These are phyloP conservation scores for Neurospora tetraspora DNA, from an alignment of 495 filamentous ascomycete species.

Conservation along the genomic window DNA sequence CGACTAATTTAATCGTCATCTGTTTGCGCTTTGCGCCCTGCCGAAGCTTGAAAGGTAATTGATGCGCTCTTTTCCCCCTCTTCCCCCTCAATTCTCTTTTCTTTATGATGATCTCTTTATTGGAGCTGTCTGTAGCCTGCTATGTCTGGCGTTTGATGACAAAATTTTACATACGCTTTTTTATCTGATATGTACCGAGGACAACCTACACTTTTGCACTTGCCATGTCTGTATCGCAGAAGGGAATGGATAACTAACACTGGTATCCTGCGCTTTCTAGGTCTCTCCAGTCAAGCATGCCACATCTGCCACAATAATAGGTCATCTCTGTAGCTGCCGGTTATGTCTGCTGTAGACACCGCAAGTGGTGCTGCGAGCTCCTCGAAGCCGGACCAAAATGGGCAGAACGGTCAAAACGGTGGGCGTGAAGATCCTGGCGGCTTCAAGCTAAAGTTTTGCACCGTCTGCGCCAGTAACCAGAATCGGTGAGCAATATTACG, in stretches of 20 bases:
- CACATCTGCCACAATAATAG: neutral
- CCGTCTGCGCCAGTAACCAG: conserved; percentile 94
- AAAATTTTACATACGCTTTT: conserved; percentile 43
- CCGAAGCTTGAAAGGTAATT: neutral
- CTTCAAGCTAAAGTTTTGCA: conserved; percentile 93
- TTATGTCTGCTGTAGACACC: conserved; percentile 19
- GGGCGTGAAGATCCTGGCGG: conserved; percentile 31
- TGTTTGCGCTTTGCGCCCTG: neutral
- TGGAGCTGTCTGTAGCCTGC: conserved; percentile 92
- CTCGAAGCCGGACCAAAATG: conserved; percentile 9
- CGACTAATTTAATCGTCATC: neutral
- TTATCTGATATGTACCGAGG: conserved; percentile 27
- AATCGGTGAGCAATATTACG: conserved; percentile 55
- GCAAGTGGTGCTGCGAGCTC: conserved; percentile 20
- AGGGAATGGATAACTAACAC: neutral
- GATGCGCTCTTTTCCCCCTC: neutral
- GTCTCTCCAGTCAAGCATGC: neutral
- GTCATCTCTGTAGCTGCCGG: neutral
- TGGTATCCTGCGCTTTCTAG: neutral
- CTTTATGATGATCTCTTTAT: conserved; percentile 54
- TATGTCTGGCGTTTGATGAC: conserved; percentile 36
- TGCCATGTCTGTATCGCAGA: neutral
- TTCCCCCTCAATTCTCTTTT: neutral
- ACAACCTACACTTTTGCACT: neutral
- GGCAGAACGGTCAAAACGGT: conserved; percentile 23